phyloP scores from a whole-genome alignment of 352 stramenopile species.

The Phytopythium vexans region DNA sequence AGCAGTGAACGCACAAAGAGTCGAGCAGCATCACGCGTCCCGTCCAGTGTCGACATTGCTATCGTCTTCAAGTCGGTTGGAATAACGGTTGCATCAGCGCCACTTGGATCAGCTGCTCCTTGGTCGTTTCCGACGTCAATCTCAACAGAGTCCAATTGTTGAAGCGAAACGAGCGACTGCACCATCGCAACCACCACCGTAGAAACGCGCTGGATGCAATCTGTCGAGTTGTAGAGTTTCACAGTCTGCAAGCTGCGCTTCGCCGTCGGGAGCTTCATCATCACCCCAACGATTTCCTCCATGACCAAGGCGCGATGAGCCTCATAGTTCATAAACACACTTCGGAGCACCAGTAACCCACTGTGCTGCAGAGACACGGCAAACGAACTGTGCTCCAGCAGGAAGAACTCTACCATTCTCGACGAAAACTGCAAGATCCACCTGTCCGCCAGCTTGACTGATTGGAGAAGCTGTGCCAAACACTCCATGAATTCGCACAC shows the following conservation, averaged over 20 bases:
- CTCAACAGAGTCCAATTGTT: constrained; percentile 7
- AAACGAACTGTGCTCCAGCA: constrained; percentile 61
- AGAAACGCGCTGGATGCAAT: constrained; percentile 64
- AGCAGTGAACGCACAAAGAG: constrained; percentile 52
- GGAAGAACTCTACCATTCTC: constrained; percentile 66
- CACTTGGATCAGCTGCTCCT: background rate
- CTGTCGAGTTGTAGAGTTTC: constrained; percentile 51
- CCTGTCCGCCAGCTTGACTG: constrained; percentile 72
- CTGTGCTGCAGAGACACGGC: constrained; percentile 63
- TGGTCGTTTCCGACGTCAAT: background rate
- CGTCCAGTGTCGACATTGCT: constrained; percentile 19
- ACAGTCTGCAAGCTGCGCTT: constrained; percentile 73
- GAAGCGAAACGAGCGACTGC: constrained; percentile 35
- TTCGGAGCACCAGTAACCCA: constrained; percentile 49
- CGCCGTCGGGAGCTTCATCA: constrained; percentile 70
- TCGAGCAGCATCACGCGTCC: constrained; percentile 30
- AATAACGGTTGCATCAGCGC: constrained; percentile 17
- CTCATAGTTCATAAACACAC: constrained; percentile 66
- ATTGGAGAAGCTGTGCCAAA: constrained; percentile 46
- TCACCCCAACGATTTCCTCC: constrained; percentile 64
- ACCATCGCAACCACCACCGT: constrained; percentile 63
- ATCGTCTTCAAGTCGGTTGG: constrained; percentile 10
- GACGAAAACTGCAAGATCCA: constrained; percentile 74
- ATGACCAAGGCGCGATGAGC: constrained; percentile 58
- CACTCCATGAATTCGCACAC: constrained; percentile 76